Conservation (phyloP, 257 asterid genomes). For the Solanum corneliomulleri region DNA sequence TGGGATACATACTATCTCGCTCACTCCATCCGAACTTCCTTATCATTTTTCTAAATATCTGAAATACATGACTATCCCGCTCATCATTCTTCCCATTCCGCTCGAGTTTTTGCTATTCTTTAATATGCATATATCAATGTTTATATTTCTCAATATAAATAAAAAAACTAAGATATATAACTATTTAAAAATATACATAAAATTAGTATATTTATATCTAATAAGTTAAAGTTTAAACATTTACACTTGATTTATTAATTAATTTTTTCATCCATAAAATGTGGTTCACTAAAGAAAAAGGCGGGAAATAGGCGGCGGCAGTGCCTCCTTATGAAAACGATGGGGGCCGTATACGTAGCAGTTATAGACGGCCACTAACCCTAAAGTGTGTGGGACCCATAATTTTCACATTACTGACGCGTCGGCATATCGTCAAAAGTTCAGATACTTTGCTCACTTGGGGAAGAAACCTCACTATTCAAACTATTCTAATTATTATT, state of each 20-base stretch:
- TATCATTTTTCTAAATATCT: too few relatives aligned
- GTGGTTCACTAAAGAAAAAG: constrained; percentile 4
- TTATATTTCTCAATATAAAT: too few relatives aligned
- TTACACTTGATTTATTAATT: not conserved
- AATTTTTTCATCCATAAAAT: not conserved
- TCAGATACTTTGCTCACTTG: not conserved
- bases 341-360: not conserved
- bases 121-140: too few relatives aligned
- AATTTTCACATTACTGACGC: not conserved
- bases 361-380: constrained; percentile 27
- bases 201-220: too few relatives aligned
- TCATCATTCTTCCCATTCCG: too few relatives aligned
- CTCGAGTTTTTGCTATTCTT: not conserved
- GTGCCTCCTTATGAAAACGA: not conserved
- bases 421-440: not conserved
- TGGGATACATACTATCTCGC: too few relatives aligned
- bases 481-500: not conserved
- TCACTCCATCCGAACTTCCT: too few relatives aligned
- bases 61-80: accelerated
- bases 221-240: too few relatives aligned
- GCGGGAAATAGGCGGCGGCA: constrained; percentile 41
- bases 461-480: not conserved
- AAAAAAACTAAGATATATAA: too few relatives aligned
- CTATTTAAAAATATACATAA: too few relatives aligned
- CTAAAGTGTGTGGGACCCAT: constrained; percentile 27